phyloP scores from a whole-genome alignment of 2,329 filamentous ascomycete genomes.

The Zarea fungicola region DNA sequence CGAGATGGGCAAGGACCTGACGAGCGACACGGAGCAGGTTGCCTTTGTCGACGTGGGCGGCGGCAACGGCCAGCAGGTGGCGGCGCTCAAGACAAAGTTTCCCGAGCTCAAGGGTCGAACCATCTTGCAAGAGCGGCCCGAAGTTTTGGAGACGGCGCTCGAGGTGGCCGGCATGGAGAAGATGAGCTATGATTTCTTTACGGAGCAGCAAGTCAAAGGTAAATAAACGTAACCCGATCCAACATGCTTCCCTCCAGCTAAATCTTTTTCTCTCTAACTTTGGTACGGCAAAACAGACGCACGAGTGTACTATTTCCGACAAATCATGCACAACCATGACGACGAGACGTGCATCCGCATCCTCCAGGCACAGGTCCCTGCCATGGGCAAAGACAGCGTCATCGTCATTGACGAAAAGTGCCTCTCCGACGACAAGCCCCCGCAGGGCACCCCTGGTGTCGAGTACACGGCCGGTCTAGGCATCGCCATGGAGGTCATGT shows the following conservation, averaged over 20 bases:
- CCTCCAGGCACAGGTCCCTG: conserved; percentile 15
- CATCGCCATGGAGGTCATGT: conserved; percentile 22
- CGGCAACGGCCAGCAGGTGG: conserved; percentile 19
- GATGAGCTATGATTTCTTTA: conserved; percentile 20
- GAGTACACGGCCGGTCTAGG: conserved; percentile 20
- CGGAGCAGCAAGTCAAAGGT: conserved; percentile 23
- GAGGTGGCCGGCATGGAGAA: conserved; percentile 19
- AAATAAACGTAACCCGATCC: too few species aligned
- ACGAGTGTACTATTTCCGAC: conserved; percentile 23
- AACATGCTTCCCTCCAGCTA: not conserved
- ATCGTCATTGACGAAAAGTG: conserved; percentile 23
- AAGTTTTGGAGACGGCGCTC: conserved; percentile 18
- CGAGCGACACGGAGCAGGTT: not conserved
- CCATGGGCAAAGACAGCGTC: conserved; percentile 18
- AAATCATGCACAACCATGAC: conserved; percentile 24
- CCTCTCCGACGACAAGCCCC: conserved; percentile 17
- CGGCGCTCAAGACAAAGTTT: conserved; percentile 11
- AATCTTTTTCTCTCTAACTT: not conserved
- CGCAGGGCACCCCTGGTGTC: conserved; percentile 14
- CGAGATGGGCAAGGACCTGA: conserved; percentile 13
- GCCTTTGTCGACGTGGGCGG: conserved; percentile 19
- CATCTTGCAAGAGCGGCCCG: conserved; percentile 20
- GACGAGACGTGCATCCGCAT: conserved; percentile 21
- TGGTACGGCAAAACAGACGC: conserved; percentile 13
- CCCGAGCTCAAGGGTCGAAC: conserved; percentile 14